These are phyloP conservation scores for Colletotrichum eleusines DNA, from an alignment of 2,329 filamentous ascomycete genomes.

Conservation along the genomic window DNA sequence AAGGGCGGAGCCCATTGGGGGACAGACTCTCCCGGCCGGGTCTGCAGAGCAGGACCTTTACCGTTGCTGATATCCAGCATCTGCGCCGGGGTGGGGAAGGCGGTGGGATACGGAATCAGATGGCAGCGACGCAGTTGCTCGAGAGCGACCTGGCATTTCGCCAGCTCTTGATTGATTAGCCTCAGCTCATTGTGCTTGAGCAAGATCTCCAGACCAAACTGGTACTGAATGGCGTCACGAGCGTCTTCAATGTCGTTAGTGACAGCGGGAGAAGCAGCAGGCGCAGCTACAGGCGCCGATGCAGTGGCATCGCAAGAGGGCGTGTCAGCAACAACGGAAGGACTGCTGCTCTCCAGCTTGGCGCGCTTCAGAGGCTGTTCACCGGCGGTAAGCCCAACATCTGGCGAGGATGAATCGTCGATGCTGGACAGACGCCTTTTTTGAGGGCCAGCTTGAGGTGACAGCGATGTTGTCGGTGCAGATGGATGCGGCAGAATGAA, in stretches of 20 bases:
- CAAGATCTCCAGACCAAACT: constrained; percentile 91
- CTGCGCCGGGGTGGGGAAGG: constrained; percentile 73
- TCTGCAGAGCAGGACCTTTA: constrained; percentile 76
- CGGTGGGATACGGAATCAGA: constrained; percentile 88
- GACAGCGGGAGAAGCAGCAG: constrained; percentile 34
- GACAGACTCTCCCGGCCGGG: constrained; percentile 71
- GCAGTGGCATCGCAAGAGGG: constrained; percentile 29
- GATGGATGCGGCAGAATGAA: constrained; percentile 48
- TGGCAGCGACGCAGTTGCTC: constrained; percentile 95
- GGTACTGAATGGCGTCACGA: constrained; percentile 81
- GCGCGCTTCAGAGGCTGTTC: constrained; percentile 55
- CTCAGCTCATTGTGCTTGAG: constrained; percentile 95
- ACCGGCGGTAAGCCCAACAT: constrained; percentile 46
- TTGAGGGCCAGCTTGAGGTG: constrained; percentile 48
- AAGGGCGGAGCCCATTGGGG: constrained; percentile 88
- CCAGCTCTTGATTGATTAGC: constrained; percentile 94
- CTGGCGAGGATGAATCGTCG: constrained; percentile 46
- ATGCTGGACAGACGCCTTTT: constrained; percentile 56
- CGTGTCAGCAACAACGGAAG: constrained; percentile 27
- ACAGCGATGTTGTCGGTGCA: constrained; percentile 42
- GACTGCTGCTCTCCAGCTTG: constrained; percentile 47
- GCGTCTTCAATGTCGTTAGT: constrained; percentile 62
- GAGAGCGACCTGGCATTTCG: constrained; percentile 92
- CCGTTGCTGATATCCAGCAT: constrained; percentile 80
- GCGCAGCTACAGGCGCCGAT: constrained; percentile 35